Conservation (phyloP, 345 rosid genomes). For the Laguncularia racemosa region DNA sequence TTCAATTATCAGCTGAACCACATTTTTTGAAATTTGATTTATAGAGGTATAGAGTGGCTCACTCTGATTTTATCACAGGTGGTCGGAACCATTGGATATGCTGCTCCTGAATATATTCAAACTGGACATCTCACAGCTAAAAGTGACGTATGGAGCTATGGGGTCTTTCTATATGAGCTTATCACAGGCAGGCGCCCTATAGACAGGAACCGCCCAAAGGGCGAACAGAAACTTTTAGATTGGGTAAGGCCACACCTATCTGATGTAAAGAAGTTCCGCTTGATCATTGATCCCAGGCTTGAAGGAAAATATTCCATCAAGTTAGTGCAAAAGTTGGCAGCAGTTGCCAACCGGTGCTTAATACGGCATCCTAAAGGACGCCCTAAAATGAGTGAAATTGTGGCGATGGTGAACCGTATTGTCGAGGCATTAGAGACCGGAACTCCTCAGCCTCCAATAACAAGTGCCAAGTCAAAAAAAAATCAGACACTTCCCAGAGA, state of each 20-base stretch:
- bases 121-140: slow-evolving; percentile 81
- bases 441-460: slow-evolving; percentile 27
- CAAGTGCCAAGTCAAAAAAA: slow-evolving; percentile 23
- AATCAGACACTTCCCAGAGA: slow-evolving; percentile 30
- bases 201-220: slow-evolving; percentile 73
- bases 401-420: slow-evolving; percentile 59
- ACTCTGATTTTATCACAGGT: slow-evolving; percentile 33
- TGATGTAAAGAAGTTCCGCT: slow-evolving; percentile 51
- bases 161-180: slow-evolving; percentile 84
- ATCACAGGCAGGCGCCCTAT: slow-evolving; percentile 86
- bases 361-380: slow-evolving; percentile 51
- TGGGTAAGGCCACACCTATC: slow-evolving; percentile 87
- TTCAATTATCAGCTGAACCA: background rate
- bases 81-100: slow-evolving; percentile 93
- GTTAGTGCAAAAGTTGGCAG: slow-evolving; percentile 66
- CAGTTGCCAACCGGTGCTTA: slow-evolving; percentile 75
- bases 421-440: slow-evolving; percentile 36
- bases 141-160: slow-evolving; percentile 88
- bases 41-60: background rate
- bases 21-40: background rate
- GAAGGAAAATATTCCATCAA: slow-evolving; percentile 61
- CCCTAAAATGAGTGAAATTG: slow-evolving; percentile 75
- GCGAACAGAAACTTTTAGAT: slow-evolving; percentile 81
- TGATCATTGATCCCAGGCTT: slow-evolving; percentile 78
- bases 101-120: slow-evolving; percentile 87